Evolutionary conservation across 23 red algal genomes (phyloP).

Genomic region (Chondrus crispus): DNA sequence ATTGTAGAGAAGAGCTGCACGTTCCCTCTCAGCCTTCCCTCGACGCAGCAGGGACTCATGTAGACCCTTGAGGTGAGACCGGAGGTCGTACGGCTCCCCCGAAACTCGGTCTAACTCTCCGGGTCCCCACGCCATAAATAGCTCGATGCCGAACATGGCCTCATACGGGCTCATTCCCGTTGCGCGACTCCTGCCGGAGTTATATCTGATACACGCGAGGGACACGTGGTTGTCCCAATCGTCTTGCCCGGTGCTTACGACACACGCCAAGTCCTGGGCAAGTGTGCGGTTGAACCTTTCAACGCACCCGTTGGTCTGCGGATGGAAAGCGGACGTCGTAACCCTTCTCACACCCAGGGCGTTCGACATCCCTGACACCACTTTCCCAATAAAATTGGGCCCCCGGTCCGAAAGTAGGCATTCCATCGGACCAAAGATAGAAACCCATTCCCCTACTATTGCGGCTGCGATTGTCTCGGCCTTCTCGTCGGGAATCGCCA

Average conservation of each 20-base stretch:
- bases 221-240: constrained; percentile 13
- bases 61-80: background rate
- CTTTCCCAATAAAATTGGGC: too few species aligned
- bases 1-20: background rate
- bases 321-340: background rate
- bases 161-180: constrained; percentile 10
- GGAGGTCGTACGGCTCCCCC: background rate
- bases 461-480: too few species aligned
- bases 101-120: background rate
- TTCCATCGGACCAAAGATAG: too few species aligned
- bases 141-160: background rate
- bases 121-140: background rate
- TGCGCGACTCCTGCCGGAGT: background rate
- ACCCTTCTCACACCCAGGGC: too few species aligned
- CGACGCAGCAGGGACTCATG: background rate
- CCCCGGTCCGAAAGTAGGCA: too few species aligned
- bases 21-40: background rate
- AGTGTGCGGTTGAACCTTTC: constrained; percentile 15
- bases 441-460: too few species aligned
- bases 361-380: too few species aligned
- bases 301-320: constrained; percentile 7
- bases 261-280: background rate
- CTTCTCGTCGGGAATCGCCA: too few species aligned
- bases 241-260: background rate
- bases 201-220: background rate